These are phyloP conservation scores for Penicillium crustosum DNA, from an alignment of 2,329 filamentous ascomycete genomes.

Conservation along the genomic window DNA sequence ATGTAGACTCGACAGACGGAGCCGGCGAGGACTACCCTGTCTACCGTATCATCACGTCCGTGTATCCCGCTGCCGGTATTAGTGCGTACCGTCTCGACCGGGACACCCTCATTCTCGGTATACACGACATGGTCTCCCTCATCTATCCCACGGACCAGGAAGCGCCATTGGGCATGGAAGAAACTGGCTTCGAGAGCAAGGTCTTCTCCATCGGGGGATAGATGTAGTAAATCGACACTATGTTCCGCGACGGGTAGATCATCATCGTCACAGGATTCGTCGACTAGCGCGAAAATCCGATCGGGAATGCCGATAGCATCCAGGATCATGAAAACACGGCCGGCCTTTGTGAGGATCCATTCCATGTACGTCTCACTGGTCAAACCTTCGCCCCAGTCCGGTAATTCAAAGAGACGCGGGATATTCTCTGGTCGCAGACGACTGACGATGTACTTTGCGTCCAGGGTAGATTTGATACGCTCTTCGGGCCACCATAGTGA, in stretches of 20 bases:
- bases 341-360: slow-evolving; percentile 61
- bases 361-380: slow-evolving; percentile 58
- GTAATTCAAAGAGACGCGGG: slow-evolving; percentile 38
- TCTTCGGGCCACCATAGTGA: slow-evolving; percentile 50
- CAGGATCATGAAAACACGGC: slow-evolving; percentile 60
- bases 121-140: slow-evolving; percentile 59
- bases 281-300: slow-evolving; percentile 61
- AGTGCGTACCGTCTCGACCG: slow-evolving; percentile 55
- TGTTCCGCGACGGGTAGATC: slow-evolving; percentile 59
- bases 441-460: slow-evolving; percentile 42
- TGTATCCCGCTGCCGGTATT: slow-evolving; percentile 36
- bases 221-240: slow-evolving; percentile 54
- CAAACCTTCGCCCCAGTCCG: slow-evolving; percentile 46
- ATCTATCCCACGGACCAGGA: slow-evolving; percentile 56
- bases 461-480: slow-evolving; percentile 45
- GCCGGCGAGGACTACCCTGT: slow-evolving; percentile 44
- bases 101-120: slow-evolving; percentile 59
- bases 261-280: slow-evolving; percentile 61
- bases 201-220: slow-evolving; percentile 51
- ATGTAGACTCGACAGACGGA: slow-evolving; percentile 36
- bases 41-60: slow-evolving; percentile 34
- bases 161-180: slow-evolving; percentile 61
- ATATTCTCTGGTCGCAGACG: slow-evolving; percentile 38
- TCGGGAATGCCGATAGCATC: slow-evolving; percentile 61
- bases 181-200: slow-evolving; percentile 54